Base-by-base conservation (phyloP, 495 filamentous ascomycete species). In the Pseudevernia furfuracea region DNA sequence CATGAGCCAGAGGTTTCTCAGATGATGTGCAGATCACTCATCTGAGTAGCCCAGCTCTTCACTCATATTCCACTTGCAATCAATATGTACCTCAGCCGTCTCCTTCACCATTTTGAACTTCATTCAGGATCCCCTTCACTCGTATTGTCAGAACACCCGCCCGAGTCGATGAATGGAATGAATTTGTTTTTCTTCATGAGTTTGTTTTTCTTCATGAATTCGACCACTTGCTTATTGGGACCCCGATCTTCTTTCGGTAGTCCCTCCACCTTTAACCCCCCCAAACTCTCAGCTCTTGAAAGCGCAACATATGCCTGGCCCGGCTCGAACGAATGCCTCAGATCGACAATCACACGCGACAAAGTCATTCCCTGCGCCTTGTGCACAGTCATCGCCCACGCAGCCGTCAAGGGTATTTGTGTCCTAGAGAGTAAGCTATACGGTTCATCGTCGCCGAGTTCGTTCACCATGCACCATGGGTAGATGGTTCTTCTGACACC, bases 301-400 rank as follows among this genome's bases (percentile, higher is more conserved):
- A 93, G 81, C 56, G 89, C 89, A 48, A 93, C 89, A 70, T 93
- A 93, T 3, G 86, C 89, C 69, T 92, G 94, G 0, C 94, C 94
- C 71, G 93, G 95, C 72, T 96, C 93, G 69, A 98, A 98, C 4
- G 92, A 88, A 65, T 80, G 86, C n/a, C 89, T 89, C 0, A 98
- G 80, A 69, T 97, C 90, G 8, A 98, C 91, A 71, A 93, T 93
- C 55, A 97, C 93, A 23, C 92, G 81, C 69, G 95, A 90, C 41
- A 98, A 78, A 15, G 93, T 97, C 74, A 97, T 94, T 0, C 94
- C 94, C 72, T 98, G 94, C 7, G 93, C 91, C 74, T 97, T 98
- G 78, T 98, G 94, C 64, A 98, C 96, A 4, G 90, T 94, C 37
- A 97, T 77, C 23, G 94, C 94, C 94, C 94, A 97, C 0, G 93